Evolutionary conservation across 257 asterid genomes (phyloP).

Genomic region (Salvia splendens): DNA sequence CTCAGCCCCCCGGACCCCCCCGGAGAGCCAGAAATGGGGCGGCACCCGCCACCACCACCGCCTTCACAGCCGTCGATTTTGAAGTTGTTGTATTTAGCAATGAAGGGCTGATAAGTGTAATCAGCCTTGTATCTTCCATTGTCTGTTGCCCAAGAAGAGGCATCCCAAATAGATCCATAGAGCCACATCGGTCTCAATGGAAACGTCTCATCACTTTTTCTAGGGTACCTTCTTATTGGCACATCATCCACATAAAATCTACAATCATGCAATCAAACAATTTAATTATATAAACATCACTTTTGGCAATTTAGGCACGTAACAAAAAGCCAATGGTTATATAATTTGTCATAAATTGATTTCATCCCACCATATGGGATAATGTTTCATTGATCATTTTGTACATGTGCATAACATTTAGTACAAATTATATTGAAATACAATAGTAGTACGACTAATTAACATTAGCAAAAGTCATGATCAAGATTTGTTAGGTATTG

Average conservation of each 20-base stretch:
- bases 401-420: too few relatives aligned
- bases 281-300: slow-evolving; percentile 19
- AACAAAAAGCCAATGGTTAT: too few relatives aligned
- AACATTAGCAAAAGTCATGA: too few relatives aligned
- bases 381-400: too few relatives aligned
- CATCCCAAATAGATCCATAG: slow-evolving; percentile 94
- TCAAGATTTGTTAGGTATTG: not conserved
- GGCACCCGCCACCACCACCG: slow-evolving; percentile 39
- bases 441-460: too few relatives aligned
- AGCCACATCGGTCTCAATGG: slow-evolving; percentile 76
- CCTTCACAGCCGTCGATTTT: slow-evolving; percentile 52
- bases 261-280: not conserved
- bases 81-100: slow-evolving; percentile 60
- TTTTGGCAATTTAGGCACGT: too few relatives aligned
- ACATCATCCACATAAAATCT: slow-evolving; percentile 91
- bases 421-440: too few relatives aligned
- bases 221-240: slow-evolving; percentile 75
- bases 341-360: too few relatives aligned
- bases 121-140: slow-evolving; percentile 73
- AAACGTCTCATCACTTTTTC: slow-evolving; percentile 69
- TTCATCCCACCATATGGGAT: too few relatives aligned
- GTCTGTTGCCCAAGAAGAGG: slow-evolving; percentile 96
- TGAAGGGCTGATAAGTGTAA: slow-evolving; percentile 65
- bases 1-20: slow-evolving; percentile 50
- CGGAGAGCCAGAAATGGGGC: slow-evolving; percentile 48